A percentile compares a stretch with the other conserved stretches of the same genome.
Conservation (phyloP, 306 rosid genomes). For the Styphnolobium japonicum region DNA sequence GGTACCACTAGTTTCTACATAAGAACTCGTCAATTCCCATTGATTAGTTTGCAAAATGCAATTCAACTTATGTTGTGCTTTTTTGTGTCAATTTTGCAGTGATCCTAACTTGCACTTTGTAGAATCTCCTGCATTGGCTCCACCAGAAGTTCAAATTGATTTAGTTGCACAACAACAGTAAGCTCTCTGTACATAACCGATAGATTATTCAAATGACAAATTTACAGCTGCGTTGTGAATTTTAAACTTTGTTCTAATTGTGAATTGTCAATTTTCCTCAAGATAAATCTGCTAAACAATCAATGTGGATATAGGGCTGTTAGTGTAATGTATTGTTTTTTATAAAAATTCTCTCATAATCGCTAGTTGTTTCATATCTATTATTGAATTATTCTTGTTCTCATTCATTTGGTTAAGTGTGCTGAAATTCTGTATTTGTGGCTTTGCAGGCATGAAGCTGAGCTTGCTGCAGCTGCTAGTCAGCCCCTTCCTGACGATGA, state of each 20-base stretch:
- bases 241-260: neutral
- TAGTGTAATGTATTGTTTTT: neutral
- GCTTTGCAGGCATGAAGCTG: slow-evolving; percentile 63
- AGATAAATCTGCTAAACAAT: neutral
- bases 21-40: neutral
- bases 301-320: neutral
- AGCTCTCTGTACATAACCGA: slow-evolving; percentile 18
- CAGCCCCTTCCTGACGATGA: slow-evolving; percentile 88
- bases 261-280: neutral
- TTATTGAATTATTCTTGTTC: neutral
- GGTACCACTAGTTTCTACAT: neutral
- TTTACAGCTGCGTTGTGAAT: neutral
- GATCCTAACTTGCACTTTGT: slow-evolving; percentile 74
- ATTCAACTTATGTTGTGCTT: neutral
- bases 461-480: slow-evolving; percentile 51
- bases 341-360: neutral
- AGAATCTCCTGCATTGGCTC: slow-evolving; percentile 86
- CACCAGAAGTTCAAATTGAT: slow-evolving; percentile 87
- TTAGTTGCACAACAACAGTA: slow-evolving; percentile 67
- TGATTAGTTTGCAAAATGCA: too few species aligned
- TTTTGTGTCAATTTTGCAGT: slow-evolving; percentile 23
- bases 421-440: neutral
- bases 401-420: neutral
- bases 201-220: too few species aligned
- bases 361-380: neutral